These are phyloP conservation scores for Pichia sporocuriosa DNA, from an alignment of 805 yeast genomes.

Conservation along the genomic window DNA sequence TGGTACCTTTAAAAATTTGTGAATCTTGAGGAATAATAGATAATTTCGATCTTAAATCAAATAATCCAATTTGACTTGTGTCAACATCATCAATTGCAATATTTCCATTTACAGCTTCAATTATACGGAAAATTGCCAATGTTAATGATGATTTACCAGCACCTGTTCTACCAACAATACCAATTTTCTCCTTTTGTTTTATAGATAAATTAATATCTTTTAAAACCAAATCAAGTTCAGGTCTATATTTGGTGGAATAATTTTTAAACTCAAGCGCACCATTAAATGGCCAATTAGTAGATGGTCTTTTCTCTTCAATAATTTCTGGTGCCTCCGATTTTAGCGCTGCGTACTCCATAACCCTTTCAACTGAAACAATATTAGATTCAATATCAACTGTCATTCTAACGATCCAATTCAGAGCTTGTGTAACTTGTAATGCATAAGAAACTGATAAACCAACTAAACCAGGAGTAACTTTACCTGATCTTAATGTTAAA, in stretches of 20 bases:
- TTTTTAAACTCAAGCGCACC: slow-evolving; percentile 64
- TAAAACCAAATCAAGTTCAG: slow-evolving; percentile 72
- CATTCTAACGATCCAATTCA: slow-evolving; percentile 98
- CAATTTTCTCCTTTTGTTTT: slow-evolving; percentile 75
- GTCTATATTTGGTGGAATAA: slow-evolving; percentile 81
- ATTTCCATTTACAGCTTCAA: slow-evolving; percentile 60
- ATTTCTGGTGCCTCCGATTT: slow-evolving; percentile 72
- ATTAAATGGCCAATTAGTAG: slow-evolving; percentile 60
- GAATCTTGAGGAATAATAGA: slow-evolving; percentile 94
- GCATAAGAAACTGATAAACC: slow-evolving; percentile 94
- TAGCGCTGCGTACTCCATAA: slow-evolving; percentile 44
- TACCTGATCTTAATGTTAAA: slow-evolving; percentile 57
- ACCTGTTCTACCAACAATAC: slow-evolving; percentile 96
- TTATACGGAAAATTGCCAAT: slow-evolving; percentile 74
- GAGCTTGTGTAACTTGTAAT: slow-evolving; percentile 82
- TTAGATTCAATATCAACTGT: slow-evolving; percentile 97
- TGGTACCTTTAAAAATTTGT: slow-evolving; percentile 82
- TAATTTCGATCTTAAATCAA: slow-evolving; percentile 67
- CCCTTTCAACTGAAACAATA: slow-evolving; percentile 76
- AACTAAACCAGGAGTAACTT: slow-evolving; percentile 80
- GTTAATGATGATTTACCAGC: slow-evolving; percentile 91
- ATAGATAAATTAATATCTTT: slow-evolving; percentile 59
- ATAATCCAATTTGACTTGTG: slow-evolving; percentile 62
- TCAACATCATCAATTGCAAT: slow-evolving; percentile 67
- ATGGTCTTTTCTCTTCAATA: slow-evolving; percentile 49